Evolutionary conservation across 805 yeast genomes (phyloP).

Genomic region (Lachancea fermentati): DNA sequence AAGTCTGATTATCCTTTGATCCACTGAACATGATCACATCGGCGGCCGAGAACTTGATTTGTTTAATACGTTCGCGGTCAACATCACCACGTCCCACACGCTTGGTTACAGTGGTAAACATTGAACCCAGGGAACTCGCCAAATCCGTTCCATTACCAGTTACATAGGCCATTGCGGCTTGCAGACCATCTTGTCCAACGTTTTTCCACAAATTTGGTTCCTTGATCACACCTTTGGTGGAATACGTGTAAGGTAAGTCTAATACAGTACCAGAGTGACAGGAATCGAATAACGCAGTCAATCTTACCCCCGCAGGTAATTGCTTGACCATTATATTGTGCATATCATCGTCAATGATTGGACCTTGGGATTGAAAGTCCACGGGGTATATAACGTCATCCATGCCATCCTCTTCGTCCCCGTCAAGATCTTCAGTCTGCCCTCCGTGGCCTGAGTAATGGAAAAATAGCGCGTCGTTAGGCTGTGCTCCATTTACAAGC

Average conservation of each 20-base stretch:
- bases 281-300: slow-evolving; percentile 77
- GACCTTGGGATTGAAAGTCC: slow-evolving; percentile 63
- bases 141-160: slow-evolving; percentile 47
- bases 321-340: slow-evolving; percentile 67
- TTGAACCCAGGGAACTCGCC: slow-evolving; percentile 39
- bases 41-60: slow-evolving; percentile 63
- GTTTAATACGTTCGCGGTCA: slow-evolving; percentile 40
- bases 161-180: slow-evolving; percentile 54
- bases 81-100: slow-evolving; percentile 36
- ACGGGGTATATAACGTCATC: slow-evolving; percentile 72
- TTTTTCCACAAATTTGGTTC: slow-evolving; percentile 76
- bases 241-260: slow-evolving; percentile 74
- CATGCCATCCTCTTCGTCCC: slow-evolving; percentile 70
- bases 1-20: slow-evolving; percentile 78
- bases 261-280: slow-evolving; percentile 83
- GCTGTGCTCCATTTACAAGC: slow-evolving; percentile 66
- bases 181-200: slow-evolving; percentile 60
- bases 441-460: slow-evolving; percentile 91
- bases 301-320: slow-evolving; percentile 64
- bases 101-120: slow-evolving; percentile 38
- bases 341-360: slow-evolving; percentile 66
- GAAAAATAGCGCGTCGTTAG: slow-evolving; percentile 74
- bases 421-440: slow-evolving; percentile 58
- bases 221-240: slow-evolving; percentile 77
- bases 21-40: slow-evolving; percentile 76